Base-by-base conservation (phyloP, 2,329 filamentous ascomycete genomes). In the Colletotrichum lupini region DNA sequence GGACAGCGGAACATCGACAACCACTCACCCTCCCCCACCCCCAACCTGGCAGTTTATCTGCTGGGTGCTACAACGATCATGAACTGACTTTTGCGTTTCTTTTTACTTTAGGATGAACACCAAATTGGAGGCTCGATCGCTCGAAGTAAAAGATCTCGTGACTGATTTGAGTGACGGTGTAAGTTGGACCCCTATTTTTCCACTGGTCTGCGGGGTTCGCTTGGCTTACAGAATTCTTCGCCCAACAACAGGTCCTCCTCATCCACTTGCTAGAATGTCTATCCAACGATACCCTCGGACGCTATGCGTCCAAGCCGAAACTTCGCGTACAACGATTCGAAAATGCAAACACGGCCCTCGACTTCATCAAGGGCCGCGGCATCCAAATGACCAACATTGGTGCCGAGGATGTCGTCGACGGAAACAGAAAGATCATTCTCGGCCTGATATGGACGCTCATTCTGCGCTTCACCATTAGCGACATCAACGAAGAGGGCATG, bases 301-400 rank as follows among this genome's bases (percentile, higher is more conserved):
- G 96, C 82, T 99, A 99, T 90, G 97, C 97, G 75, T 94, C 96
- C 67, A 97, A 96, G 79, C 97, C 97, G 52, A 98, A 98, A 85
- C 89, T 99, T 77, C 95, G 97, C 71, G 97, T 99, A 65, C 97
- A 99, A 85, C 92, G 92, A 78, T 99, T 98, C 83, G 97, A 99
- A 83, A 99, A 99, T 89, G 96, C 97, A 82, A 98, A 98, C 86
- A 92, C 95, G 77, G 94, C 95, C 62, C 91, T 99, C 75, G 92
- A 98, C 83, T 99, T 97, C 79, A 95, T 99, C 85, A 97, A 94
- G 81, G 92, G 91, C 71, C 89, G 95, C 77, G 93, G 95, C 24
- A 98, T 99, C 76, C 96, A 98, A 82, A 94, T 99, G 92, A 98
- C 95, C 77, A 99, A 99, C 78, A 98, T 98, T 79, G 97, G 97